These are phyloP conservation scores for Cinchona pubescens DNA, from an alignment of 257 asterid genomes.

Conservation along the genomic window DNA sequence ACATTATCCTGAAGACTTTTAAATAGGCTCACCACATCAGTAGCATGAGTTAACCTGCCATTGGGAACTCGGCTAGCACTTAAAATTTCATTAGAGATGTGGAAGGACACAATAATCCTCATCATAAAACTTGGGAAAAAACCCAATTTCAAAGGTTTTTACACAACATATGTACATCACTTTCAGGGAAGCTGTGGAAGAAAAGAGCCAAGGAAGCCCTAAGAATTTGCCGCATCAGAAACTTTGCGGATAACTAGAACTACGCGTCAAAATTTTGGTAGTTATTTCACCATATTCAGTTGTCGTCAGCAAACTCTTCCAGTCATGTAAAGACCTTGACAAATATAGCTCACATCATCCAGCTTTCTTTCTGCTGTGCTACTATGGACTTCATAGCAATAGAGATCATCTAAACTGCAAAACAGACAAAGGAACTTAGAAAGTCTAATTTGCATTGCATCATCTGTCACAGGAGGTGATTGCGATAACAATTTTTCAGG, in stretches of 20 bases:
- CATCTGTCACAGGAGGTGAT: background rate
- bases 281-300: background rate
- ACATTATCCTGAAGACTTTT: background rate
- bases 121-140: background rate
- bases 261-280: background rate
- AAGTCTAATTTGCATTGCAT: background rate
- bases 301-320: background rate
- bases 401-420: constrained; percentile 11
- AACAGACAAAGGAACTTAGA: too few relatives aligned
- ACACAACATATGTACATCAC: background rate
- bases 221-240: constrained; percentile 1
- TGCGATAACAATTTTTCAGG: background rate
- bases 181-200: background rate
- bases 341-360: background rate
- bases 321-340: background rate
- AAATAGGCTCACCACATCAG: background rate
- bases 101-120: background rate
- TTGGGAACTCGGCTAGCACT: background rate
- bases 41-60: too few relatives aligned
- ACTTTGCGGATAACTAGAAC: background rate
- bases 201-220: background rate
- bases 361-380: background rate
- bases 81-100: background rate
- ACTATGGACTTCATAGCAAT: constrained; percentile 6
- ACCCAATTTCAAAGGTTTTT: background rate